Percentiles rank a stretch among this genome's conserved stretches.
phyloP scores from a whole-genome alignment of 352 stramenopile genomes.

The Phytophthora pini region DNA sequence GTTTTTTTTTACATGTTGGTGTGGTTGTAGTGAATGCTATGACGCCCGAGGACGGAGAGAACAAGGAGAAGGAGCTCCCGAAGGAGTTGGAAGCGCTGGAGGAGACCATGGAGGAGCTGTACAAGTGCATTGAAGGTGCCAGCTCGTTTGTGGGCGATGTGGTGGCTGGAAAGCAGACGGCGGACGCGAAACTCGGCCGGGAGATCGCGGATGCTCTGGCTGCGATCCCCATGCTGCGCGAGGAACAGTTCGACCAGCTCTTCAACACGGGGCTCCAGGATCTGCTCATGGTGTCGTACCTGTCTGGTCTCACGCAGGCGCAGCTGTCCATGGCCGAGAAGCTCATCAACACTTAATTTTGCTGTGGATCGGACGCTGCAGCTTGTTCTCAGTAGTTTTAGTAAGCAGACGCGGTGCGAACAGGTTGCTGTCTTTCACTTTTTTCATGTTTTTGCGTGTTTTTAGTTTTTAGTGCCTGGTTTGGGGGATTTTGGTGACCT shows the following conservation, averaged over 20 bases:
- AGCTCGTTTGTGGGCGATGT: constrained; percentile 93
- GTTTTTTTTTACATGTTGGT: background rate
- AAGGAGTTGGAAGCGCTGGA: constrained; percentile 81
- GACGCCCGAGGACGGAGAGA: constrained; percentile 52
- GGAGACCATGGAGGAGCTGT: constrained; percentile 88
- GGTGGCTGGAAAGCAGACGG: constrained; percentile 74
- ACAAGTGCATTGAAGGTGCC: constrained; percentile 91
- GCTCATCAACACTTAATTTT: constrained; percentile 91
- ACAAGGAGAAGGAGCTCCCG: constrained; percentile 52
- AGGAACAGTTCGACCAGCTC: constrained; percentile 96
- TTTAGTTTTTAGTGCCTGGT: constrained; percentile 4
- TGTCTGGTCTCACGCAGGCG: constrained; percentile 97
- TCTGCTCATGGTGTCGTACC: constrained; percentile 98
- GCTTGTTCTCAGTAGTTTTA: constrained; percentile 37
- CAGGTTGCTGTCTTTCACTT: constrained; percentile 37
- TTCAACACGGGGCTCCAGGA: constrained; percentile 98
- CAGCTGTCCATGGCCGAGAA: constrained; percentile 98
- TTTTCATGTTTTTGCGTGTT: background rate
- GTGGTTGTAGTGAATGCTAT: constrained; percentile 70
- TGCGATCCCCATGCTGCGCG: constrained; percentile 92
- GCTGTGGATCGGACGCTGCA: constrained; percentile 16
- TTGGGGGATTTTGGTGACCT: constrained; percentile 7
- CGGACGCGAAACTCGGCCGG: constrained; percentile 90
- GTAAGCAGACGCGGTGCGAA: constrained; percentile 30
- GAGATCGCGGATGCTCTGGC: constrained; percentile 95